A percentile compares a stretch with the other conserved stretches of the same genome.
Conservation (phyloP, 2,329 filamentous ascomycete genomes). For the Ceratocystis alfenasii region DNA sequence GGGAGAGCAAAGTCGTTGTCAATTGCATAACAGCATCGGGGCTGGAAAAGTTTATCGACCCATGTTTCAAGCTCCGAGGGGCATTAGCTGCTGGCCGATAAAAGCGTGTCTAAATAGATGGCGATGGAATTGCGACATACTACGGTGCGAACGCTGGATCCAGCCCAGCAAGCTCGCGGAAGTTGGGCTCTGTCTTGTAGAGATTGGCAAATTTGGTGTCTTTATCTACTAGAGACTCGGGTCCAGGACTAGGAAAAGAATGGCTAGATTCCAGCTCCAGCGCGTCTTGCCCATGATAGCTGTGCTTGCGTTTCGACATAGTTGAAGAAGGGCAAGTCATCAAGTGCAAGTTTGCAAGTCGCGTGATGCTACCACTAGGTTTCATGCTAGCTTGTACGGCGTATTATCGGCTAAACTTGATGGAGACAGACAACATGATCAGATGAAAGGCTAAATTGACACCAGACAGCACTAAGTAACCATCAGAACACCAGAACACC, state of each 20-base stretch:
- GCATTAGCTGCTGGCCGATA: neutral
- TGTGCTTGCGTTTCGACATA: slow-evolving; percentile 14
- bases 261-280: neutral
- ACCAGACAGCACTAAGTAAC: too few relatives aligned
- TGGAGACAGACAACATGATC: too few relatives aligned
- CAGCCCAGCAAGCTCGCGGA: slow-evolving; percentile 32
- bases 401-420: neutral
- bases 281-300: neutral
- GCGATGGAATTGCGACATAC: slow-evolving; percentile 27
- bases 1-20: slow-evolving; percentile 63
- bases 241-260: neutral
- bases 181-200: slow-evolving; percentile 34
- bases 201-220: slow-evolving; percentile 27
- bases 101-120: neutral
- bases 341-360: neutral
- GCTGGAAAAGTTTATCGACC: slow-evolving; percentile 67
- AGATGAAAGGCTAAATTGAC: too few relatives aligned
- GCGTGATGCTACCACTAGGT: too few relatives aligned
- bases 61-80: slow-evolving; percentile 29
- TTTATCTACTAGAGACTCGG: neutral
- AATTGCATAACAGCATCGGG: slow-evolving; percentile 66
- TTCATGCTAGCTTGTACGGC: neutral
- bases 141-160: slow-evolving; percentile 35
- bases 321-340: neutral
- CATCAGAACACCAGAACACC: too few relatives aligned